Evolutionary conservation across 768 basidiomycete species (phyloP), one percentile per base, ranked within the genome.

Genomic region (Tricholoma bakamatsutake): DNA sequence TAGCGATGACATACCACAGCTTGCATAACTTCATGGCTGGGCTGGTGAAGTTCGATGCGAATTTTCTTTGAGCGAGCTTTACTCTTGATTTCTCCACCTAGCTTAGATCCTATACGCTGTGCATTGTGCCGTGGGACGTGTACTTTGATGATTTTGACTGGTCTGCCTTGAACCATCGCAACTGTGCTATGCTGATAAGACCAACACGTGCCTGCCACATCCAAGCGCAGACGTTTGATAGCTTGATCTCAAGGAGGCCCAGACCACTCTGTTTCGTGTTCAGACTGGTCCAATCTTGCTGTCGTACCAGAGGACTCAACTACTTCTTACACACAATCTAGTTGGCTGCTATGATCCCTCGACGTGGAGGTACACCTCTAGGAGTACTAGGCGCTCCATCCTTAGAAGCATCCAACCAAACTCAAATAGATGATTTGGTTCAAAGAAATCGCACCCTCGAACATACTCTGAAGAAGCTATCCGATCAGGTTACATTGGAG

Each of bases 51-150:
- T 59, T 88, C 84, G 24, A 80, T 76, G n/a, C 72, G 68, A 30
- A 82, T 62, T 8, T 74, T 68, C 58, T 83, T 68, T 27, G 73
- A 67, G 5, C 76, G 77, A 12, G 85, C 84, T 28, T 82, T 72
- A 18, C 66, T 67, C 59, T 85, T 78, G 18, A 90, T 81, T 59
- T 86, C 79, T 27, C 76, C 70, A 24, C 75, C 76, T 24, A 90
- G 75, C 35, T 87, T 84, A 56, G 79, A 74, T 1, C 84, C 85
- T 54, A 89, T 80, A 13, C 81, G 77, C 64, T 90, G 88, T 0
- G 89, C 81, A 67, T 87, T 85, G 60, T 90, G 87, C 55, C 85
- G 76, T 17, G 89, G 88, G 51, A 88, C 88, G 53, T 80, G 78
- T 61, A 89, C 66, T 65, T 80, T 82, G 50, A 89, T 77, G 34